These are phyloP conservation scores for Calonectria pseudoturangicola DNA, from an alignment of 2,329 filamentous ascomycete genomes.

Conservation along the genomic window DNA sequence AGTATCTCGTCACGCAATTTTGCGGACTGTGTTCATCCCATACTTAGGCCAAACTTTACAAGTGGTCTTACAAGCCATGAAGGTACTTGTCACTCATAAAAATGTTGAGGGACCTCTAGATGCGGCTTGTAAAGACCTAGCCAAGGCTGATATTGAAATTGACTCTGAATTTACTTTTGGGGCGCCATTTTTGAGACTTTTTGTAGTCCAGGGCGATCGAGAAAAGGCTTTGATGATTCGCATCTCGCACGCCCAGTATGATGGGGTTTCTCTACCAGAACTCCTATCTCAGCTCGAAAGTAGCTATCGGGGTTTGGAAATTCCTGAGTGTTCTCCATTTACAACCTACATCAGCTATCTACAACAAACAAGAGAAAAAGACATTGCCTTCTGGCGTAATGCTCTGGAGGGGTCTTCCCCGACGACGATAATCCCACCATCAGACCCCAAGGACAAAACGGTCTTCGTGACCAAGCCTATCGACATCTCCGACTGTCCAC, in stretches of 20 bases:
- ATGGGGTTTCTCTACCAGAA: not conserved
- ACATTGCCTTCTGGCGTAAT: not conserved
- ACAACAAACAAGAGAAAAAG: not conserved
- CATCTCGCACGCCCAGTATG: not conserved
- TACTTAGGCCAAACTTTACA: not conserved
- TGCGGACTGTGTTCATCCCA: not conserved
- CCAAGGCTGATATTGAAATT: not conserved
- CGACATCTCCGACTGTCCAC: not conserved
- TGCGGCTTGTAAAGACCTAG: not conserved
- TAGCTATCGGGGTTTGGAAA: not conserved
- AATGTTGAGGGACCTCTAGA: not conserved
- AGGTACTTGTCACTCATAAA: not conserved
- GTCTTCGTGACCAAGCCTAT: not conserved
- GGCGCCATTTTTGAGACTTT: not conserved
- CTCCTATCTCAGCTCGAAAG: not conserved
- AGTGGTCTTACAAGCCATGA: not conserved
- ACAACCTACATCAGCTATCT: not conserved
- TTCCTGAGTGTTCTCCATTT: not conserved
- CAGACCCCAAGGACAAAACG: not conserved
- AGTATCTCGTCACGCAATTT: not conserved
- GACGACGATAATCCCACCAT: not conserved
- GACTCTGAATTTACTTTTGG: not conserved
- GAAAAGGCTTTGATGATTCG: slow-evolving; percentile 4
- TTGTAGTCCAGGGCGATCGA: not conserved
- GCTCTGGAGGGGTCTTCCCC: not conserved